phyloP scores from a whole-genome alignment of 495 filamentous ascomycete species.

The Patellaria atrata region DNA sequence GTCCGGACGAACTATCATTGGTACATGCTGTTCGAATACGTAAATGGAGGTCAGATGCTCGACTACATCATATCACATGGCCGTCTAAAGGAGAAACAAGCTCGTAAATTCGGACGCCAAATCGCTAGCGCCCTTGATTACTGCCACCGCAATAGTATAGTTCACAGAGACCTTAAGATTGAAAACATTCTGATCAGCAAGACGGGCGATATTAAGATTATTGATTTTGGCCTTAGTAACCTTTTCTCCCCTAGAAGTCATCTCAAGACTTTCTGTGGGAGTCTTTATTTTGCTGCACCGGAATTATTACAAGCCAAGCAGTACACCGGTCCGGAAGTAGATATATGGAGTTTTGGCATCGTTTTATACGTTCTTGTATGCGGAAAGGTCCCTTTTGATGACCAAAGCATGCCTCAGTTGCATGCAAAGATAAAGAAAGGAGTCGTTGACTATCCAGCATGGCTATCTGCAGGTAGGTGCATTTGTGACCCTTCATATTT shows the following conservation, averaged over 20 bases:
- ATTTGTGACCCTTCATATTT: not conserved
- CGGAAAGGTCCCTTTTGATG: slow-evolving; percentile 96
- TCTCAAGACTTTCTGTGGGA: slow-evolving; percentile 95
- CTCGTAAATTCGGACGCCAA: slow-evolving; percentile 91
- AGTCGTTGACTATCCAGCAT: slow-evolving; percentile 85
- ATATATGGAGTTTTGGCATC: slow-evolving; percentile 98
- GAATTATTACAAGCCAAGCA: slow-evolving; percentile 87
- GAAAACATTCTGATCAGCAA: slow-evolving; percentile 99
- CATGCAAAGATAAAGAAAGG: slow-evolving; percentile 99
- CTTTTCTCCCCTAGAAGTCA: slow-evolving; percentile 77
- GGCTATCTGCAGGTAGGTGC: slow-evolving; percentile 69
- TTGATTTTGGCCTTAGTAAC: slow-evolving; percentile 97
- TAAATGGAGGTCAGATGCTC: slow-evolving; percentile 98
- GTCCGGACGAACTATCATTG: slow-evolving; percentile 93
- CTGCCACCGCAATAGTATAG: slow-evolving; percentile 97
- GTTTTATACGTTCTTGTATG: slow-evolving; percentile 97
- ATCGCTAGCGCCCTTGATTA: slow-evolving; percentile 98
- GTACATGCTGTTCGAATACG: slow-evolving; percentile 99
- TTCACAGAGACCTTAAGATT: slow-evolving; percentile 95
- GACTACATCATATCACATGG: slow-evolving; percentile 99
- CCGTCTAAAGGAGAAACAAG: slow-evolving; percentile 94
- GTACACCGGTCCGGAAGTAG: slow-evolving; percentile 93
- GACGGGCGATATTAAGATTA: slow-evolving; percentile 98
- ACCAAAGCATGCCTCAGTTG: slow-evolving; percentile 96
- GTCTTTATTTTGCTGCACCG: slow-evolving; percentile 94